These are phyloP conservation scores for Lasiodiplodia hormozganensis DNA, from an alignment of 2,329 filamentous ascomycete genomes.

Conservation along the genomic window DNA sequence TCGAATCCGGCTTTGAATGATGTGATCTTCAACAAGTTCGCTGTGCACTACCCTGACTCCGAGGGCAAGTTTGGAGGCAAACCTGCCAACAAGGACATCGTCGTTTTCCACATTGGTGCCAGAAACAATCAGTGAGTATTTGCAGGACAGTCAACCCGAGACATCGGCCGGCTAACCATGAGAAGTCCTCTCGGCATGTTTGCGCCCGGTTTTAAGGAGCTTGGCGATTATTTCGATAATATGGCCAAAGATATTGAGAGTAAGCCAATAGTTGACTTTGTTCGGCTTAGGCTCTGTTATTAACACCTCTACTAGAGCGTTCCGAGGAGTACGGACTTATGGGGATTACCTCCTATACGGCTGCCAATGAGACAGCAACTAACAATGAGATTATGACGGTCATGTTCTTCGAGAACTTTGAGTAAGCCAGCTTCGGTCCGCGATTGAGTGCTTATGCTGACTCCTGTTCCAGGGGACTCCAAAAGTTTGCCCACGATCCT, in stretches of 20 bases:
- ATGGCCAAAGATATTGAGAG: conserved; percentile 47
- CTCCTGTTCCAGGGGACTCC: conserved; percentile 44
- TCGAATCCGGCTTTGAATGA: conserved; percentile 49
- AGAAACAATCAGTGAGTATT: conserved; percentile 41
- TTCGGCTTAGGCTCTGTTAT: too few relatives aligned
- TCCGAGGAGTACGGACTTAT: conserved; percentile 19
- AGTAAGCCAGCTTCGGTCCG: conserved; percentile 31
- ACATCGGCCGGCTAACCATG: background rate
- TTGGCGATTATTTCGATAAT: conserved; percentile 47
- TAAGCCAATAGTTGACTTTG: background rate
- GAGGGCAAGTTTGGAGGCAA: conserved; percentile 41
- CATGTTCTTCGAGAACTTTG: conserved; percentile 60
- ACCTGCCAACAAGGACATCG: conserved; percentile 41
- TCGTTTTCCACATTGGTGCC: conserved; percentile 50
- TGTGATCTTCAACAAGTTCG: conserved; percentile 44
- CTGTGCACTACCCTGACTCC: conserved; percentile 48
- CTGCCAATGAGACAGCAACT: conserved; percentile 44
- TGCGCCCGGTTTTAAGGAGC: conserved; percentile 52
- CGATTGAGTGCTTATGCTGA: background rate
- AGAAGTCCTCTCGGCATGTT: conserved; percentile 56
- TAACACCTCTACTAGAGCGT: conserved; percentile 4
- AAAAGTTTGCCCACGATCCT: conserved; percentile 59
- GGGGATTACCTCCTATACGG: conserved; percentile 48
- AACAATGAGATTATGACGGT: conserved; percentile 52
- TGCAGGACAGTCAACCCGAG: background rate